phyloP scores from a whole-genome alignment of 768 basidiomycete genomes.

The Psilocybe sp. region DNA sequence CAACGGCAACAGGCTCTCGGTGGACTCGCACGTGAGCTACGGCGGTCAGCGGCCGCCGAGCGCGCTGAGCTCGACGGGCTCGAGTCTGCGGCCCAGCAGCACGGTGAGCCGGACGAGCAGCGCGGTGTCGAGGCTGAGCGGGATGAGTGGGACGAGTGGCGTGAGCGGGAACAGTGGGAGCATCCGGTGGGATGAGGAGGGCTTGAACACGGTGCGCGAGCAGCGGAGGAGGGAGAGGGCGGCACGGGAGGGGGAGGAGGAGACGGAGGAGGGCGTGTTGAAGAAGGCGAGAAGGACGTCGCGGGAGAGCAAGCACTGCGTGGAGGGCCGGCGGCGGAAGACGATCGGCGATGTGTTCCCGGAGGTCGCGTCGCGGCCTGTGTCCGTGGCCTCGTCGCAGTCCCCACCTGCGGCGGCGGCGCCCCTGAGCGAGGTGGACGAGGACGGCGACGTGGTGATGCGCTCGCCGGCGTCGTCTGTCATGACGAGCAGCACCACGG shows the following conservation, averaged over 20 bases:
- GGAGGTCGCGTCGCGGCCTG: constrained; percentile 22
- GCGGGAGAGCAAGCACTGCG: constrained; percentile 42
- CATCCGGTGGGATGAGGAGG: constrained; percentile 26
- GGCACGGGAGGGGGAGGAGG: constrained; percentile 25
- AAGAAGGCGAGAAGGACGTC: constrained; percentile 27
- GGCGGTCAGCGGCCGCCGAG: too few relatives aligned
- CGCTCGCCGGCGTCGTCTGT: not conserved
- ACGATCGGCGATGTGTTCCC: constrained; percentile 63
- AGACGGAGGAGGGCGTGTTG: constrained; percentile 24
- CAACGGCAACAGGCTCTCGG: constrained; percentile 34
- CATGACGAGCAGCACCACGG: not conserved
- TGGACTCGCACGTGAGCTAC: constrained; percentile 19
- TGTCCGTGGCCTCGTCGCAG: not conserved
- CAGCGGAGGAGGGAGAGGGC: constrained; percentile 36
- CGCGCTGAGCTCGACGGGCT: too few relatives aligned
- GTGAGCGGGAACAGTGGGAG: constrained; percentile 1
- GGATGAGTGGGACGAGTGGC: not conserved
- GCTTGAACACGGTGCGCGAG: constrained; percentile 48
- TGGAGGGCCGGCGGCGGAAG: constrained; percentile 53
- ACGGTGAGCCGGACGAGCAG: constrained; percentile 11
- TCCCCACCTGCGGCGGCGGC: too few relatives aligned
- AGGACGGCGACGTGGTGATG: constrained; percentile 7
- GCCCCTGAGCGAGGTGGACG: not conserved
- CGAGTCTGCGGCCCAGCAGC: too few relatives aligned
- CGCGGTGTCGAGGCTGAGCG: constrained; percentile 3